A percentile compares a stretch with the other conserved stretches of the same genome.
Conservation (phyloP, 805 yeast species). For the Tetrapisispora fleetii region DNA sequence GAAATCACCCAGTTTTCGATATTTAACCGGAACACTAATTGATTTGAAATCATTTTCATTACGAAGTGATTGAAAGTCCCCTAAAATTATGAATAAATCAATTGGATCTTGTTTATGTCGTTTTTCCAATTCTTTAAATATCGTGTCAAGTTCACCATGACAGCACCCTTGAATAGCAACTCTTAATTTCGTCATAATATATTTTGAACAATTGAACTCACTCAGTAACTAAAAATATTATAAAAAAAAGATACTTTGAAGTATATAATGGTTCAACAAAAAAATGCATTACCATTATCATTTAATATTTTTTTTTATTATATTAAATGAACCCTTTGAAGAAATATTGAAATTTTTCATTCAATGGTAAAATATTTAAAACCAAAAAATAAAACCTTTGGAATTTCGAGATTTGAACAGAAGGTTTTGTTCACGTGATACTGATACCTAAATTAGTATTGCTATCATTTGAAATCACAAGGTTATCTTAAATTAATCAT, state of each 20-base stretch:
- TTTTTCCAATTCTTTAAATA: slow-evolving; percentile 37
- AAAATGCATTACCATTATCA: too few relatives aligned
- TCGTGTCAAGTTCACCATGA: slow-evolving; percentile 64
- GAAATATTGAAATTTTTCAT: neutral
- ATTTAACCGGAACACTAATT: slow-evolving; percentile 73
- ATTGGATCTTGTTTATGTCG: slow-evolving; percentile 25
- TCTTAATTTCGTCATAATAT: slow-evolving; percentile 14
- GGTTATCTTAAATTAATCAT: too few relatives aligned
- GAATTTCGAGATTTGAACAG: too few relatives aligned
- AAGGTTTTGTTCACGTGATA: neutral
- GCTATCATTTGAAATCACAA: neutral
- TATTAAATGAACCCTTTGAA: neutral
- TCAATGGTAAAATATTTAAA: too few relatives aligned
- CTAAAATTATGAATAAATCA: slow-evolving; percentile 68
- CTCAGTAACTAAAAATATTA: neutral
- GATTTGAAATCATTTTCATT: slow-evolving; percentile 52
- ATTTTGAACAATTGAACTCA: neutral
- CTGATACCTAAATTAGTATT: neutral
- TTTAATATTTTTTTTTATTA: too few relatives aligned
- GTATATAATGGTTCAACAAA: too few relatives aligned
- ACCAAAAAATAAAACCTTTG: neutral
- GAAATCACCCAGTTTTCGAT: slow-evolving; percentile 69
- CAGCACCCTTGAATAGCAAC: slow-evolving; percentile 85
- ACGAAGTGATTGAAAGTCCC: slow-evolving; percentile 84
- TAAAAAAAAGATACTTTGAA: too few relatives aligned